Conservation (phyloP, 2,329 filamentous ascomycete genomes). For the Epichloe hybrida region DNA sequence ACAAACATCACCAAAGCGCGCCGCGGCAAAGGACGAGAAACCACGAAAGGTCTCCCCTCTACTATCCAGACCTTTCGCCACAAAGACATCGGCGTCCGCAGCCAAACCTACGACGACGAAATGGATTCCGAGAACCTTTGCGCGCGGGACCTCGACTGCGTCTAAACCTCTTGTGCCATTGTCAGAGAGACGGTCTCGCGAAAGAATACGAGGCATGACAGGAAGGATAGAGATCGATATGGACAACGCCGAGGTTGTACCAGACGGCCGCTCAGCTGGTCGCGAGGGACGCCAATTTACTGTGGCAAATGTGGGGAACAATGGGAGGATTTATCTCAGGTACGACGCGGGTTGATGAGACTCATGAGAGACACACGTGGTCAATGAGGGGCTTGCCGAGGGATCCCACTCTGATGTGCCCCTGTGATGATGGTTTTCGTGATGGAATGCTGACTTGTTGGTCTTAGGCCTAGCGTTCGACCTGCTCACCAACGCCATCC, state of each 20-base stretch:
- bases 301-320: slow-evolving; percentile 70
- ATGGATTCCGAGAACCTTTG: slow-evolving; percentile 3
- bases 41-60: slow-evolving; percentile 3
- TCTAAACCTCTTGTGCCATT: slow-evolving; percentile 29
- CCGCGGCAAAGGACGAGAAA: slow-evolving; percentile 3
- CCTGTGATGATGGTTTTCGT: background rate
- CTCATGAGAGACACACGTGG: background rate
- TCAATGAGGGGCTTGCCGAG: background rate
- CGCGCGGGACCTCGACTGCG: slow-evolving; percentile 9
- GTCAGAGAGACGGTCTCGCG: slow-evolving; percentile 32
- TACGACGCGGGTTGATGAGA: slow-evolving; percentile 26
- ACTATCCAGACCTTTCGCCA: background rate
- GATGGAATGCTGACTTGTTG: slow-evolving; percentile 10
- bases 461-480: slow-evolving; percentile 43
- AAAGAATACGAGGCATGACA: slow-evolving; percentile 23
- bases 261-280: slow-evolving; percentile 46
- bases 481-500: slow-evolving; percentile 48
- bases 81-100: slow-evolving; percentile 6
- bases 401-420: background rate
- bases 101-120: slow-evolving; percentile 5
- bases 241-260: slow-evolving; percentile 41
- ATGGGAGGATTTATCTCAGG: slow-evolving; percentile 72
- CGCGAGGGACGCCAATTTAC: slow-evolving; percentile 61
- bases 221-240: slow-evolving; percentile 40
- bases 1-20: slow-evolving; percentile 4